Evolutionary conservation across 345 rosid genomes (phyloP), one percentile per base, ranked within the genome.

Genomic region (Acer campestre): DNA sequence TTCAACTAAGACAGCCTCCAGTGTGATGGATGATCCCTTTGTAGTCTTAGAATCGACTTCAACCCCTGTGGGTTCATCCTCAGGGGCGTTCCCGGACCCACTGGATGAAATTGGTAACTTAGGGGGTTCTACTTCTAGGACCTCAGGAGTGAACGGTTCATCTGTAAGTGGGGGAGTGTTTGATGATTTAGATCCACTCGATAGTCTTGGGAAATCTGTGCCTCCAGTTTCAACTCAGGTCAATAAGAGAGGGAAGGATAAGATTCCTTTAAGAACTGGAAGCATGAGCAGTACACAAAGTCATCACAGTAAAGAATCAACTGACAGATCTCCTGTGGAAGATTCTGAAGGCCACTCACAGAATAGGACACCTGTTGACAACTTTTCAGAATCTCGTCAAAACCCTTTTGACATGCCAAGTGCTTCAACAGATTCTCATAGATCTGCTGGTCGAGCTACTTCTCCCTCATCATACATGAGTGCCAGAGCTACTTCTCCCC

Each of bases 101-200:
- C 82, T 81, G 74, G 90, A 87, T 59, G 89, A 87, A 70, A 81
- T 87, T 80, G 78, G 84, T 80, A 83, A 79, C 74, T 75, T 83
- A n/a, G 74, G 82, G 76, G 80, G 78, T 74, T 77, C 85, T 31
- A 79, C 76, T 74, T 77, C 85, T 31, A 79, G 89, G 74, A 91
- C 79, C 74, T 78, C 79, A 74, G 85, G 80, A 74, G 69, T 77
- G 73, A 85, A 88, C 40, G 78, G 75, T 73, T 76, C 91, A 68
- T 80, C 87, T 56, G 80, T 67, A 11, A 77, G 66, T 27, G 86
- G 81, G 76, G 92, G 87, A 73, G 75, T 78, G 20, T 90, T 84
- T 83, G 93, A 84, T 85, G 97, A 90, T 81, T 44, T 86, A 75
- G 97, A 91, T 75, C 83, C 98, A 14, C 84, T 92, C 62, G 89